A percentile compares a stretch with the other conserved stretches of the same genome.
phyloP scores from a whole-genome alignment of 164 flowering plant genomes.

The Stephania yunnanensis region DNA sequence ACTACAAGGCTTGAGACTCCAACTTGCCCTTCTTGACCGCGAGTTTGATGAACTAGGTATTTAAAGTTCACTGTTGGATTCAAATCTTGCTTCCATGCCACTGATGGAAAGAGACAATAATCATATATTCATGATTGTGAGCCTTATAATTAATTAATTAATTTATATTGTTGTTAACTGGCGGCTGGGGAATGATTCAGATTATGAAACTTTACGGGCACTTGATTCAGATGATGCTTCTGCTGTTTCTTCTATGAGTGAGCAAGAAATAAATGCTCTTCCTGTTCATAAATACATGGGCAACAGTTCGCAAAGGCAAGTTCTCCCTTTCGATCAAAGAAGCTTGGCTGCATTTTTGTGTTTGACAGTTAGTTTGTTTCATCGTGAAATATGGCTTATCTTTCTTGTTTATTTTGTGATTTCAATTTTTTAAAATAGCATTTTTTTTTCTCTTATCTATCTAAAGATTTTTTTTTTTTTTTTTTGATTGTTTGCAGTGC shows the following conservation, averaged over 20 bases:
- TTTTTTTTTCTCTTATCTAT: background rate
- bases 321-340: background rate
- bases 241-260: conserved; percentile 69
- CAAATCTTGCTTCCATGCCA: background rate
- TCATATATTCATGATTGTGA: background rate
- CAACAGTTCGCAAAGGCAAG: conserved; percentile 48
- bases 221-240: conserved; percentile 58
- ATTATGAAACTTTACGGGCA: conserved; percentile 82
- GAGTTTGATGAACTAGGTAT: conserved; percentile 97
- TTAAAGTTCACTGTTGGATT: background rate
- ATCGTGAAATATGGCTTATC: background rate
- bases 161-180: too few relatives aligned
- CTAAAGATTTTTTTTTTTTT: background rate
- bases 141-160: background rate
- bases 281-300: conserved; percentile 87
- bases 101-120: background rate
- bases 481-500: conserved; percentile 30
- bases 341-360: conserved; percentile 8
- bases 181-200: conserved; percentile 28
- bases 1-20: conserved; percentile 84
- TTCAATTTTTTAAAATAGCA: too few relatives aligned
- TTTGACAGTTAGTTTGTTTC: background rate
- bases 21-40: conserved; percentile 98
- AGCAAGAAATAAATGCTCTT: conserved; percentile 91
- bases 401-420: too few relatives aligned